These are phyloP conservation scores for Apium graveolens DNA, from an alignment of 129 eudicot species.

Conservation along the genomic window DNA sequence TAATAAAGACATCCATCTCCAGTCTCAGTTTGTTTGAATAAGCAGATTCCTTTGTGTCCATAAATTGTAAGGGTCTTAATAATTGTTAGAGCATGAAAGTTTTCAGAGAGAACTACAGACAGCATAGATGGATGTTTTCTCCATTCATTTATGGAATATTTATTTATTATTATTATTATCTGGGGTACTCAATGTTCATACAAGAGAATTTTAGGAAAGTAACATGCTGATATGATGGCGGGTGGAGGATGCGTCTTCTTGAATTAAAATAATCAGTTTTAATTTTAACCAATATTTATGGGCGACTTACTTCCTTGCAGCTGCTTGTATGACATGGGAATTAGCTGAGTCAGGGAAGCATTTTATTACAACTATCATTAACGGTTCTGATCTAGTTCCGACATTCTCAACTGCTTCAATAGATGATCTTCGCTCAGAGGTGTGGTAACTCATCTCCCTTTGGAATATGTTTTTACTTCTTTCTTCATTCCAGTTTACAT, in stretches of 20 bases:
- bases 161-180: neutral
- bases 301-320: slow-evolving; percentile 30
- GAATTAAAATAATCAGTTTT: too few relatives aligned
- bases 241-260: neutral
- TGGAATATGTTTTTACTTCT: neutral
- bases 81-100: neutral
- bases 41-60: neutral
- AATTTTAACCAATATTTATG: slow-evolving; percentile 1
- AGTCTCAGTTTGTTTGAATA: neutral
- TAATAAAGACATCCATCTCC: neutral
- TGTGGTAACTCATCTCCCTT: slow-evolving; percentile 20
- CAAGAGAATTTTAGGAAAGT: neutral
- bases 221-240: neutral
- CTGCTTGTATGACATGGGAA: slow-evolving; percentile 99
- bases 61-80: neutral
- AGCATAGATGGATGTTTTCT: neutral
- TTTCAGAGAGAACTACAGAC: neutral
- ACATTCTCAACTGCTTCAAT: slow-evolving; percentile 91
- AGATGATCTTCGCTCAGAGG: slow-evolving; percentile 99
- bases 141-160: neutral
- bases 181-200: neutral
- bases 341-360: slow-evolving; percentile 97
- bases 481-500: neutral
- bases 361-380: slow-evolving; percentile 76
- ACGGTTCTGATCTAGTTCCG: slow-evolving; percentile 97